phyloP scores from a whole-genome alignment of 495 filamentous ascomycete species.

The Aspergillus sparsus region DNA sequence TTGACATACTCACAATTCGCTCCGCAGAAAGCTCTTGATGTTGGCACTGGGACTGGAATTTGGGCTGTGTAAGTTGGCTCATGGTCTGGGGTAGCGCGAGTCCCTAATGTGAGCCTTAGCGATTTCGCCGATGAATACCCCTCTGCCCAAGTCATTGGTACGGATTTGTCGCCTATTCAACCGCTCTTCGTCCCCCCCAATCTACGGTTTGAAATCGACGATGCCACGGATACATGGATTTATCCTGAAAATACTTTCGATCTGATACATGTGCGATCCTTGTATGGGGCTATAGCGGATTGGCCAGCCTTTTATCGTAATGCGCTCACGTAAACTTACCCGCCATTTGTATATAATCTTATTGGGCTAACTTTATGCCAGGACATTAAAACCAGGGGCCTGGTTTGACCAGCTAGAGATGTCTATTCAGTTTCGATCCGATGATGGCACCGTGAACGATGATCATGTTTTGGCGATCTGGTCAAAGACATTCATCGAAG shows the following conservation, averaged over 20 bases:
- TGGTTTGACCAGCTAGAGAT: conserved; percentile 65
- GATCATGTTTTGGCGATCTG: conserved; percentile 54
- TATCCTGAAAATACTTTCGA: conserved; percentile 57
- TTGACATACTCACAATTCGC: background rate
- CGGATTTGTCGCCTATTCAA: conserved; percentile 49
- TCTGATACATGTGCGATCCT: conserved; percentile 61
- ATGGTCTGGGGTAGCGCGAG: too few species aligned
- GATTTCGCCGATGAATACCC: conserved; percentile 45
- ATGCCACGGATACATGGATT: conserved; percentile 54
- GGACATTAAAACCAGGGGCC: conserved; percentile 60
- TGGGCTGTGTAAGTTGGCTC: conserved; percentile 48
- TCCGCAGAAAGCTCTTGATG: conserved; percentile 44
- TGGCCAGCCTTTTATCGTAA: conserved; percentile 52
- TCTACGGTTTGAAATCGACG: conserved; percentile 56
- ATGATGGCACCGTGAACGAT: conserved; percentile 49
- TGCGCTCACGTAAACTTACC: conserved; percentile 31
- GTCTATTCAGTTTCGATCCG: conserved; percentile 49
- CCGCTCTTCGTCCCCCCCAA: conserved; percentile 47
- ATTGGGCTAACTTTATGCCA: conserved; percentile 17
- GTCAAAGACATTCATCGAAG: conserved; percentile 52
- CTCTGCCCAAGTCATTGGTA: conserved; percentile 40
- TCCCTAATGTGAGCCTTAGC: conserved; percentile 11
- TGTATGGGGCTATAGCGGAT: conserved; percentile 59
- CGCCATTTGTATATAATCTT: background rate
- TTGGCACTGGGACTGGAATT: conserved; percentile 59